Conservation (phyloP, 164 flowering plant species). For the Taxillus chinensis region DNA sequence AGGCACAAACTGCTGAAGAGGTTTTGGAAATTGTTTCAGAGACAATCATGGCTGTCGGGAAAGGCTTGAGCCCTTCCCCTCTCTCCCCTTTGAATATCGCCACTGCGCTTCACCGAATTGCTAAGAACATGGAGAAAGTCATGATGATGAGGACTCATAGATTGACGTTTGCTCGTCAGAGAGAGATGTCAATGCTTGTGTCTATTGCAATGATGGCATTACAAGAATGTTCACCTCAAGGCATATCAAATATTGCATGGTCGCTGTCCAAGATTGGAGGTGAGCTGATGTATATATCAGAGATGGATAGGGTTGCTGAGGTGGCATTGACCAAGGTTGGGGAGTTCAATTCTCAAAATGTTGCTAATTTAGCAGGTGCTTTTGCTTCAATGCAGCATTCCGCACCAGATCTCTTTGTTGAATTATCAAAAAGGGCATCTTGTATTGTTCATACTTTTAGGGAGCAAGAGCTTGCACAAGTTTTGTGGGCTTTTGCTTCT, state of each 20-base stretch:
- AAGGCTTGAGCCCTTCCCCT: constrained; percentile 91
- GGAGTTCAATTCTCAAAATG: constrained; percentile 93
- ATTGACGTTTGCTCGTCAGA: constrained; percentile 78
- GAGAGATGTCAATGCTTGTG: constrained; percentile 90
- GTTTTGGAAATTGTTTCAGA: constrained; percentile 70
- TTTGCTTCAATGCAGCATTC: constrained; percentile 96
- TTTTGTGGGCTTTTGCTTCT: constrained; percentile 97
- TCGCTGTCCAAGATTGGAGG: constrained; percentile 97
- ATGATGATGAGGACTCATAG: constrained; percentile 57
- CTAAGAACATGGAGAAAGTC: constrained; percentile 93
- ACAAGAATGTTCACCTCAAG: constrained; percentile 92
- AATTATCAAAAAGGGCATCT: constrained; percentile 63
- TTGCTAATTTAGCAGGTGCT: constrained; percentile 92
- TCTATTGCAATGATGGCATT: constrained; percentile 76
- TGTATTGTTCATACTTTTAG: constrained; percentile 50
- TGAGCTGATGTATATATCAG: constrained; percentile 76
- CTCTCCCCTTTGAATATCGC: constrained; percentile 85
- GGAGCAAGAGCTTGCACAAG: constrained; percentile 82
- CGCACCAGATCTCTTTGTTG: constrained; percentile 67
- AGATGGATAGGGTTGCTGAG: constrained; percentile 97
- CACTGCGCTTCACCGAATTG: constrained; percentile 87
- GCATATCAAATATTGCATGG: constrained; percentile 88
- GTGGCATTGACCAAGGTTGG: constrained; percentile 64
- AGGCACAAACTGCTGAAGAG: constrained; percentile 77
- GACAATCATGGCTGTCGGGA: constrained; percentile 63